phyloP scores from a whole-genome alignment of 345 rosid genomes.

The Eucalyptus guilfoylei region DNA sequence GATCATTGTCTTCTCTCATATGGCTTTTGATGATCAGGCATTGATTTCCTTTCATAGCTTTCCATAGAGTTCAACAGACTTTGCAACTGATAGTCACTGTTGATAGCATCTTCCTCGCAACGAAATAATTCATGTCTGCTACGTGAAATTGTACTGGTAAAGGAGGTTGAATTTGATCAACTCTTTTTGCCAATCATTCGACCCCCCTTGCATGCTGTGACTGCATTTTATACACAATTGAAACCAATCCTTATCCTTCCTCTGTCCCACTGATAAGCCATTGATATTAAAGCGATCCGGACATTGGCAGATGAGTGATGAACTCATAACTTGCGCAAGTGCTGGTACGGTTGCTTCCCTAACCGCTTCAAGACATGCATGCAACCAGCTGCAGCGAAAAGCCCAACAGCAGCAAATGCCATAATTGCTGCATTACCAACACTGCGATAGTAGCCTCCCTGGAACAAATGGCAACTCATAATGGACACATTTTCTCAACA shows the following conservation, averaged over 20 bases:
- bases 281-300: neutral
- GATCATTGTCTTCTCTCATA: neutral
- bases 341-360: conserved; percentile 90
- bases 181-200: neutral
- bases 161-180: neutral
- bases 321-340: conserved; percentile 63
- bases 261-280: neutral
- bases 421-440: conserved; percentile 68
- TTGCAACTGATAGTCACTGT: neutral
- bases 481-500: neutral
- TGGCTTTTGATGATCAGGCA: neutral
- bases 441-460: conserved; percentile 63
- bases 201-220: neutral
- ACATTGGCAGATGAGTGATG: neutral
- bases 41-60: neutral
- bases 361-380: conserved; percentile 66
- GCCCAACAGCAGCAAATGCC: conserved; percentile 50
- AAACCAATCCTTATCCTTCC: neutral
- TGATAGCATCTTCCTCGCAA: neutral
- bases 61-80: neutral
- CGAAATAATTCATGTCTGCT: neutral
- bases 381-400: conserved; percentile 66
- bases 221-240: neutral
- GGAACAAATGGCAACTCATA: conserved; percentile 7
- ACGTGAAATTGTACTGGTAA: neutral